A percentile compares a stretch with the other conserved stretches of the same genome.
These are phyloP conservation scores for Schizothecium vesticola DNA, from an alignment of 495 filamentous ascomycete species.

Conservation along the genomic window DNA sequence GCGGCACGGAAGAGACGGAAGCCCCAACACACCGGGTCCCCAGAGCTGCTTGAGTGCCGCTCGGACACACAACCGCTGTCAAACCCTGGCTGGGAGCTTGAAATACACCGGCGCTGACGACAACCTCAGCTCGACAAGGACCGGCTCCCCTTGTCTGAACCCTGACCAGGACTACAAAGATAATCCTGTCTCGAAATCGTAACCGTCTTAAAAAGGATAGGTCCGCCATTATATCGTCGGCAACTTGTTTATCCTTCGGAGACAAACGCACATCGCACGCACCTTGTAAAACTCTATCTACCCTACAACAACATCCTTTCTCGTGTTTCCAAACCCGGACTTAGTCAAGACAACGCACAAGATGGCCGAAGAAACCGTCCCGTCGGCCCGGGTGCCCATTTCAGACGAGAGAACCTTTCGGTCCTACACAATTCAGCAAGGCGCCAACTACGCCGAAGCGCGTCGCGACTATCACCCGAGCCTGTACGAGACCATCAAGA, in stretches of 20 bases:
- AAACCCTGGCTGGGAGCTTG: too few relatives aligned
- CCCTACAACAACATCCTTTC: too few relatives aligned
- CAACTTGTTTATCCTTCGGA: neutral
- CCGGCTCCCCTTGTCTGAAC: neutral
- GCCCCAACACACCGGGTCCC: too few relatives aligned
- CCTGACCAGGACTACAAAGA: neutral
- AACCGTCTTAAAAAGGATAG: neutral
- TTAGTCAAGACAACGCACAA: neutral
- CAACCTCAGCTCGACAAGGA: neutral
- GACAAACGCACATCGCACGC: neutral
- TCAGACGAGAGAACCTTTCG: slow-evolving; percentile 9
- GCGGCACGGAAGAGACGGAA: neutral
- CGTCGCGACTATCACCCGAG: slow-evolving; percentile 12
- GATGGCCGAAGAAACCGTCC: neutral
- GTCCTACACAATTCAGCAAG: slow-evolving; percentile 12
- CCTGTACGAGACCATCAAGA: slow-evolving; percentile 30
- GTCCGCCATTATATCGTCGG: neutral
- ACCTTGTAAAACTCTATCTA: too few relatives aligned
- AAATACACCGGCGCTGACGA: neutral
- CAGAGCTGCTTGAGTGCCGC: too few relatives aligned
- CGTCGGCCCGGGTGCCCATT: neutral
- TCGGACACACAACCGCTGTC: too few relatives aligned
- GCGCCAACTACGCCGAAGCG: slow-evolving; percentile 11
- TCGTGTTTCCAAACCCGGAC: too few relatives aligned
- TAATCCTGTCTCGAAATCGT: neutral